Conservation (phyloP, 1,284 basidiomycete species). For the Mycena sp. region DNA sequence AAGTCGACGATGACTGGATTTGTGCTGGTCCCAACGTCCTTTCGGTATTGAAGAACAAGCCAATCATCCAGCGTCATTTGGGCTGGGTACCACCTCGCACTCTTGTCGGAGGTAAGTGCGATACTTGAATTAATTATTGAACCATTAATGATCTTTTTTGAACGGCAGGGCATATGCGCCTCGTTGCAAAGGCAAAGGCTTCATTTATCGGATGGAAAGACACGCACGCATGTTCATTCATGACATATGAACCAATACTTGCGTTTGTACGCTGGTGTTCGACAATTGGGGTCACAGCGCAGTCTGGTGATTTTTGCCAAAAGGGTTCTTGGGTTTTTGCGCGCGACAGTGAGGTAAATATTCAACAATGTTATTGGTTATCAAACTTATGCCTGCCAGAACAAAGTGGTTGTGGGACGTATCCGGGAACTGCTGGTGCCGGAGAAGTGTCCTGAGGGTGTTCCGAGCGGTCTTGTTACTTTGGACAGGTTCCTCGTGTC, state of each 20-base stretch:
- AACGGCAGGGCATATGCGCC: background rate
- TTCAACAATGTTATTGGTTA: background rate
- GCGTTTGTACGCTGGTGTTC: background rate
- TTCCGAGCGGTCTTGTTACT: background rate
- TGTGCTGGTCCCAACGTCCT: background rate
- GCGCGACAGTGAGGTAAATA: background rate
- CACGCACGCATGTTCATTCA: background rate
- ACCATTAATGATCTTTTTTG: background rate
- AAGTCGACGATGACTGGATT: slow-evolving; percentile 6
- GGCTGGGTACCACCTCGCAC: slow-evolving; percentile 7
- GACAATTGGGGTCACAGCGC: background rate
- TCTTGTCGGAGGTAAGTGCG: background rate
- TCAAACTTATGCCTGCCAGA: background rate
- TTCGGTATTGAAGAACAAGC: background rate
- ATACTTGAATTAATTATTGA: background rate
- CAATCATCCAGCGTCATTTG: slow-evolving; percentile 14
- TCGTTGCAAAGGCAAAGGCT: background rate
- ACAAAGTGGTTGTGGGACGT: background rate
- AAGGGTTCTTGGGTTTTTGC: slow-evolving; percentile 11
- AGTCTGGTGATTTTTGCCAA: slow-evolving; percentile 5
- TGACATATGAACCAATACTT: background rate
- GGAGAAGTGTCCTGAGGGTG: background rate
- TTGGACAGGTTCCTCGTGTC: background rate
- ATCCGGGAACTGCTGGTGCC: background rate
- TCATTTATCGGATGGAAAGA: background rate